These are phyloP conservation scores for Piedraia hortae DNA, from an alignment of 2,329 filamentous ascomycete species.

Conservation along the genomic window DNA sequence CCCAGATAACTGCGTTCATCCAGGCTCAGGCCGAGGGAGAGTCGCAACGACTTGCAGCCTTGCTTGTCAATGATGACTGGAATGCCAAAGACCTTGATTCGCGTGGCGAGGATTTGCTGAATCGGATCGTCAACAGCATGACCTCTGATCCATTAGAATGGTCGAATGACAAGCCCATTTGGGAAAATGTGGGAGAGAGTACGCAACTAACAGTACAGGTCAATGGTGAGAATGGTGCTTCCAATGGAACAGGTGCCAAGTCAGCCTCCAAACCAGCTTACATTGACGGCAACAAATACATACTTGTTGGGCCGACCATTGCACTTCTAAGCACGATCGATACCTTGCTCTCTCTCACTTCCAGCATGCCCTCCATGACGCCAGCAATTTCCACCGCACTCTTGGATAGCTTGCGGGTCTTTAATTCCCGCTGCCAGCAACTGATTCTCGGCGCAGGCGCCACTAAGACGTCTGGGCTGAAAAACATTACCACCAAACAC, in stretches of 20 bases:
- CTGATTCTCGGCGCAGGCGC: conserved; percentile 86
- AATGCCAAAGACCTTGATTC: conserved; percentile 48
- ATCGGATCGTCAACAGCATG: conserved; percentile 38
- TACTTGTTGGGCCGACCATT: conserved; percentile 61
- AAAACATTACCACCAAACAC: conserved; percentile 91
- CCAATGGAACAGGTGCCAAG: conserved; percentile 4
- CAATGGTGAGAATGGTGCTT: conserved; percentile 4
- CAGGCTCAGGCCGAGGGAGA: conserved; percentile 41
- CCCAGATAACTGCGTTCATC: conserved; percentile 58
- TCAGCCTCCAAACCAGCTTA: conserved; percentile 23
- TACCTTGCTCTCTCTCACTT: conserved; percentile 55
- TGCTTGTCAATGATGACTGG: conserved; percentile 63
- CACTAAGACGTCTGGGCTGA: conserved; percentile 63
- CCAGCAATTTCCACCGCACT: conserved; percentile 54
- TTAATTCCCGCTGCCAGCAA: conserved; percentile 91
- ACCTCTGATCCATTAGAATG: conserved; percentile 41
- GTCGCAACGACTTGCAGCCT: conserved; percentile 45
- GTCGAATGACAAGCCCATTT: conserved; percentile 28
- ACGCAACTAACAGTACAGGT: conserved; percentile 1
- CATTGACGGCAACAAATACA: conserved; percentile 62
- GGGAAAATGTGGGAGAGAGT: conserved; percentile 16
- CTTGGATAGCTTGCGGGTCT: conserved; percentile 66
- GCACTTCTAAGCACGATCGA: conserved; percentile 58
- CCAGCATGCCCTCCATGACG: conserved; percentile 70
- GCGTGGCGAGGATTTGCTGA: conserved; percentile 30